Evolutionary conservation across 1,284 basidiomycete species (phyloP), one percentile per base, ranked within the genome.

Genomic region (Termitomyces sp.): DNA sequence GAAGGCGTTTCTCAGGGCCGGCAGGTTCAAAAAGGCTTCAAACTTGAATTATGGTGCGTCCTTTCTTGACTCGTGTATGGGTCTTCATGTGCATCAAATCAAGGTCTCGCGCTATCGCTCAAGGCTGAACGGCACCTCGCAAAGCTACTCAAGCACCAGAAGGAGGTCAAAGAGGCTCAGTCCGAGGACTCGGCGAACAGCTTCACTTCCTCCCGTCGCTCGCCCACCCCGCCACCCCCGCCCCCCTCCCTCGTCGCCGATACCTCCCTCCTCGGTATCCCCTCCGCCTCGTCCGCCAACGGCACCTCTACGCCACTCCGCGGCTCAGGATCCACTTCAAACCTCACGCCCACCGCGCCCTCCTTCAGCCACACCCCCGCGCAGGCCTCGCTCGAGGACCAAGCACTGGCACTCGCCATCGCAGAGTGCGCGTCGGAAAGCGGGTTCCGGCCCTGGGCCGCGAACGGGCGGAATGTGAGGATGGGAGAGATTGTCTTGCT

Each of bases 1-100:
- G 0, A 24, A 30, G 15, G 19, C 12, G 0, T 93, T 86, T 71
- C 74, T 81, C 55, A 84, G 92, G 53, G 85, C 86, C 12, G 92
- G 91, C 48, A 84, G 90, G 53, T 94, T 93, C 77, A 94, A 94
- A 78, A 94, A 94, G 70, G 90, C 89, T 0, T 85, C 83, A 13
- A 93, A 94, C 70, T 85, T 93, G 83, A 94, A 94, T 71, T 91
- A 89, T 66, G 88, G 70, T 70, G 15, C 64, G 26, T 40, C 6
- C 65, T 3, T 8, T n/a, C 2, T 39, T 9, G 31, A 21, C 42
- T n/a, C 6, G 28, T n/a, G 30, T 54, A 31, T 42, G 24, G 0
- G 24, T 5, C n/a, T n/a, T n/a, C n/a, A n/a, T n/a, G n/a, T 24
- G 24, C 24, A 24, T 24, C 2, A 24, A 24, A 24, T 4, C 0